A percentile compares a stretch with the other conserved stretches of the same genome.
phyloP scores from a whole-genome alignment of 2,329 filamentous ascomycete species.

The Stachybotrys elegans region DNA sequence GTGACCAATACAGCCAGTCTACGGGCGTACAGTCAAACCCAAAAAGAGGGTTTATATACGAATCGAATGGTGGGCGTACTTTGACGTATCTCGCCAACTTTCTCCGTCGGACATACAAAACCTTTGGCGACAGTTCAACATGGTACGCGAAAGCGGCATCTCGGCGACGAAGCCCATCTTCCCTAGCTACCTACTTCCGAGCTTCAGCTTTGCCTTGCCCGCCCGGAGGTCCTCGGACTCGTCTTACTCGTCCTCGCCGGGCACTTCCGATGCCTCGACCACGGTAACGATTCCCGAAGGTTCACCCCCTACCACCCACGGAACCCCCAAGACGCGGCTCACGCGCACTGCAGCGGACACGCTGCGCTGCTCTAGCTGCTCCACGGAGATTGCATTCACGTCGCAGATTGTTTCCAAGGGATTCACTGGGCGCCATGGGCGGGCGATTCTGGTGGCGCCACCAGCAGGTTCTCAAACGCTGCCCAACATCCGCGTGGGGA shows the following conservation, averaged over 20 bases:
- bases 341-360: constrained; percentile 45
- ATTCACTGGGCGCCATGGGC: constrained; percentile 61
- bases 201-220: constrained; percentile 42
- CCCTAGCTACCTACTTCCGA: constrained; percentile 47
- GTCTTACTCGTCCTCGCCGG: constrained; percentile 25
- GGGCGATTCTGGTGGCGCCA: constrained; percentile 55
- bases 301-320: constrained; percentile 17
- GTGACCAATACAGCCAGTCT: too few species aligned
- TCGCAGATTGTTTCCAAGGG: constrained; percentile 61
- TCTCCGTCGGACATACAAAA: too few species aligned
- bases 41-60: too few species aligned
- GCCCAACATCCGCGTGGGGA: constrained; percentile 51
- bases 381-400: constrained; percentile 55
- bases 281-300: constrained; percentile 20
- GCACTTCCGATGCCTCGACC: constrained; percentile 20
- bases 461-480: constrained; percentile 29
- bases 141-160: constrained; percentile 32
- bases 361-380: constrained; percentile 54
- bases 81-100: too few species aligned
- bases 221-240: constrained; percentile 35
- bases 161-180: constrained; percentile 40
- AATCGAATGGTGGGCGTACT: too few species aligned
- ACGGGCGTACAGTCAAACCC: too few species aligned
- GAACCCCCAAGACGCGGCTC: constrained; percentile 23
- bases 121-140: too few species aligned